Evolutionary conservation across 441 rosid genomes (phyloP).

Genomic region (Dalechampia spathulata): DNA sequence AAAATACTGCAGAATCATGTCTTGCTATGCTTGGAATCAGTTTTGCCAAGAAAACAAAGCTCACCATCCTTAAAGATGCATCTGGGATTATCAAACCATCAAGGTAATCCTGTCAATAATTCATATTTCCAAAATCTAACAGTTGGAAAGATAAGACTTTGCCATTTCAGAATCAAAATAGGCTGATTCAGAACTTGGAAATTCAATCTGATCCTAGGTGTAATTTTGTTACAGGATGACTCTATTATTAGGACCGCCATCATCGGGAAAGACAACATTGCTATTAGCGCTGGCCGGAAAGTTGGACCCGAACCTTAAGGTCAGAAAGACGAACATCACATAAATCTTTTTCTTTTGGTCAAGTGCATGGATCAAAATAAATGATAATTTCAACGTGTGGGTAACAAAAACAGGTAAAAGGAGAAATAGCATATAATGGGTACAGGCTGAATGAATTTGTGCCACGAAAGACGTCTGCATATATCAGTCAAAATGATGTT

Average conservation of each 20-base stretch:
- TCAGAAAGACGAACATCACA: background rate
- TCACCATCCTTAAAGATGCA: constrained; percentile 58
- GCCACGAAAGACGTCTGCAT: constrained; percentile 20
- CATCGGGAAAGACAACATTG: constrained; percentile 20
- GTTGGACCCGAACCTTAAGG: constrained; percentile 16
- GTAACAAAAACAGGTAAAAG: constrained; percentile 14
- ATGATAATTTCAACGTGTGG: too few species aligned
- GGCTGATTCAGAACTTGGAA: too few species aligned
- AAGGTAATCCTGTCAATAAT: constrained; percentile 23
- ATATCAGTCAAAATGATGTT: constrained; percentile 23
- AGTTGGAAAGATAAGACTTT: too few species aligned
- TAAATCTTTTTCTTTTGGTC: background rate
- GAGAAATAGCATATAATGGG: constrained; percentile 15
- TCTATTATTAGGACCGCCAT: constrained; percentile 18
- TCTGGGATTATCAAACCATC: constrained; percentile 62
- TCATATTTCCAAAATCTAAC: too few species aligned
- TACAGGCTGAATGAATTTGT: constrained; percentile 13
- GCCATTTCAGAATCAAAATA: too few species aligned
- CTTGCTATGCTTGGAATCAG: constrained; percentile 39
- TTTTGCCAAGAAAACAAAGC: constrained; percentile 47
- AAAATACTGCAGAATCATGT: constrained; percentile 44
- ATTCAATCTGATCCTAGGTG: too few species aligned
- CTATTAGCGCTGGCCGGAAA: constrained; percentile 20
- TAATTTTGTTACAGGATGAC: constrained; percentile 13
- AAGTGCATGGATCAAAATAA: background rate